Evolutionary conservation across 2,329 filamentous ascomycete genomes (phyloP), one percentile per base, ranked within the genome.

Genomic region (Curvularia sp.): DNA sequence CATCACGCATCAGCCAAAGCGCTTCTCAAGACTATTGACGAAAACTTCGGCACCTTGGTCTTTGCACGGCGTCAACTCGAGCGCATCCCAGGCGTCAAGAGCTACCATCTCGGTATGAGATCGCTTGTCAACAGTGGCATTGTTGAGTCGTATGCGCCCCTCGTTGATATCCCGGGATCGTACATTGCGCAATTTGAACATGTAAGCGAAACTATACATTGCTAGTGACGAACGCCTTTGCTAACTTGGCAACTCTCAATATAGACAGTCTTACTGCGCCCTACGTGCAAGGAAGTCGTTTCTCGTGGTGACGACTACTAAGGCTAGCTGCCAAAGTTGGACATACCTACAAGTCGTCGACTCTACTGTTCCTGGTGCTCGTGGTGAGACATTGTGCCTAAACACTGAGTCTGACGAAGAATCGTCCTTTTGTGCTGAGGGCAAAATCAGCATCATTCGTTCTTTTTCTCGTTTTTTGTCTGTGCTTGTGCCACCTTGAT

Each of bases 131-230:
- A 87, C 48, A 87, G 82, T 61, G 93, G 92, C 53, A 89, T 97
- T 67, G 91, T 97, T 47, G 90, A 97, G 79, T 86, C 89, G 50
- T 97, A 97, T 77, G 92, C 91, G 41, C 93, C 93, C 28, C 81
- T 97, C 68, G 88, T 91, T 61, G 93, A 97, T 80, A 87, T 92
- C 77, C 93, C 94, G 82, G 93, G 93, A 53, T 96, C 91, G 18
- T 97, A 96, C 79, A 93, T 93, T 21, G 93, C 93, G 65, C 93
- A 97, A 75, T 97, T 89, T 76, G 93, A 97, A 81, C 93, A 97
- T 82, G 92, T 96, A 80, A 85, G 91, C 87, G 0, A 10, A 25
- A 4, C 3, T 10, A 6, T 12, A 23, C 6, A 8, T 39, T 10
- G 1, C 12, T 12, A 3, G 9, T 8, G 2, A 12, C 2, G 19